Evolutionary conservation across 2,329 filamentous ascomycete genomes (phyloP), one percentile per base, ranked within the genome.

Genomic region (Fusarium sp.): DNA sequence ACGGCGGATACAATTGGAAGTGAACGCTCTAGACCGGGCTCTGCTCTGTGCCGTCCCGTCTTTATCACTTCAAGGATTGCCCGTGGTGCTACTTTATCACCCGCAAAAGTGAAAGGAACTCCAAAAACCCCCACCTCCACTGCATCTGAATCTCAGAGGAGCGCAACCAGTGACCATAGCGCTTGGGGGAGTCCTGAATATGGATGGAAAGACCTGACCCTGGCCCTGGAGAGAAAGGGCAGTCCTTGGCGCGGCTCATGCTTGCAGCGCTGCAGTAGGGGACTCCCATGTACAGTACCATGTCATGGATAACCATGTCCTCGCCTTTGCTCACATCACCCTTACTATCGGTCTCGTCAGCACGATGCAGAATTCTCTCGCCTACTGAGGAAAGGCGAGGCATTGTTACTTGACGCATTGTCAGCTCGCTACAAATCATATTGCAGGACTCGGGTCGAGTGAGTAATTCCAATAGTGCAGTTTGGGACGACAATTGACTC

Each of bases 101-200:
- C 49, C 49, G 32, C 49, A 38, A 38, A 34, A 62, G 56, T 32
- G 61, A 30, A 20, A 41, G 54, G 38, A 48, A 66, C 58, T 52
- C 46, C 55, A 54, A 60, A 29, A 27, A 11, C 34, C 62, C 70
- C 71, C 71, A 74, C 71, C 55, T 34, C 65, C 69, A 72, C 73
- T 34, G 53, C 59, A 72, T 72, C 67, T 65, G 64, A 59, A 70
- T 75, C 71, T 63, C 34, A 52, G 32, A 62, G 43, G n/a, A 65
- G 53, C 32, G 32, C 34, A 52, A 41, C 34, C 49, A 52, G 51
- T 53, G 61, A 69, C 29, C 61, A 66, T 49, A 65, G 67, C 48
- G 52, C 59, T 65, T 64, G 55, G 40, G 30, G 34, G 34, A 38
- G 34, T 38, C 34, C 34, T 38, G 34, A 38, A 38, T 38, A 38